Base-by-base conservation (phyloP, 2,329 filamentous ascomycete species). In the Fusarium piperis region DNA sequence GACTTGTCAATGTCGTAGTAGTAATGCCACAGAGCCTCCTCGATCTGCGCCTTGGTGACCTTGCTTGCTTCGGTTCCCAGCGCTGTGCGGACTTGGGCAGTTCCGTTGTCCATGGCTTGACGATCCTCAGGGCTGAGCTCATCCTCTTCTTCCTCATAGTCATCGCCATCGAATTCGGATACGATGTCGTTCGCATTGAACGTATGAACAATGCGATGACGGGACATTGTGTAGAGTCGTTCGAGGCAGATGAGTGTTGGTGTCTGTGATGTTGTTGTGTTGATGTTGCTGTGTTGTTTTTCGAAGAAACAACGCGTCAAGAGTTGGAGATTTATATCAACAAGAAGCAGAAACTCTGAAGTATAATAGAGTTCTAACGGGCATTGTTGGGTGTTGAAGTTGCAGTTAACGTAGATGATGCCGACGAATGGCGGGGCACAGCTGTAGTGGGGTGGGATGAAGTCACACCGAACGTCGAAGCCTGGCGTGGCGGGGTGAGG, bases 21-120 rank as follows among this genome's bases (percentile, higher is more conserved):
- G 81, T 98, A 98, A 81, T 99, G 90, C 94, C 94, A 98, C 16
- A 99, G 82, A 0, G 95, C 89, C 68, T 98, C 95, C 79, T 97
- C 90, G 69, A 98, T 95, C 78, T 97, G 92, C 38, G 78, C 80
- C 51, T 80, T 83, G 36, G 86, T 88, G 74, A 91, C 86, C 68
- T 88, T 90, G 71, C 83, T 83, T 33, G 86, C 84, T 67, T 89
- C 85, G 11, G 83, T 80, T 8, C 90, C 92, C n/a, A 97, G 84
- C 10, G 87, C 86, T 68, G 85, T 85, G 65, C 89, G 87, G 36
- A 97, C 92, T 71, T 91, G 86, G 39, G 86, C 84, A 1, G 91
- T 94, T 57, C 91, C 92, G 39, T 88, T 81, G 39, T 87, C 86
- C 87, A 97, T 88, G 13, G 82, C 79, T 10, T 77, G 80, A 41